These are phyloP conservation scores for Tillandsia leiboldiana DNA, from an alignment of 176 grass and related monocot genomes.

Conservation along the genomic window DNA sequence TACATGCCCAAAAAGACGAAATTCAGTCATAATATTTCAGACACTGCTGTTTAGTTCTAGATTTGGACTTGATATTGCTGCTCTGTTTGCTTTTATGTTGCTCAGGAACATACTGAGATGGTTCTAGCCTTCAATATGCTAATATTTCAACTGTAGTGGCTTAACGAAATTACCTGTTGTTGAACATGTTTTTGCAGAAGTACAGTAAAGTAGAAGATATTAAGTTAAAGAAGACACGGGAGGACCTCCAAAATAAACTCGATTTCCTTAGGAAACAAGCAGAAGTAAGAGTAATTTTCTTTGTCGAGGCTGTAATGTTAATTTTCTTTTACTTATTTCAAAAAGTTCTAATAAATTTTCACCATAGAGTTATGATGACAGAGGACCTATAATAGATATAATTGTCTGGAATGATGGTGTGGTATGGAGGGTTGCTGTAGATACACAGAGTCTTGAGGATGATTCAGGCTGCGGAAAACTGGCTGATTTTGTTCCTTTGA, in stretches of 20 bases:
- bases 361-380: conserved; percentile 81
- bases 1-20: too few relatives aligned
- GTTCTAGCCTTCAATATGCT: background rate
- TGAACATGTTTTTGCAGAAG: conserved; percentile 46
- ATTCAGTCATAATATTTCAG: too few relatives aligned
- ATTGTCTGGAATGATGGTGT: conserved; percentile 93
- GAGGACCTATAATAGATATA: conserved; percentile 79
- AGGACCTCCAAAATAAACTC: conserved; percentile 78
- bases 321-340: background rate
- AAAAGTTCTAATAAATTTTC: conserved; percentile 21
- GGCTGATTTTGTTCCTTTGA: conserved; percentile 89
- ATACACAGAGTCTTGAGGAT: conserved; percentile 71
- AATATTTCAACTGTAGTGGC: background rate
- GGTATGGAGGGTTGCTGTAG: conserved; percentile 94
- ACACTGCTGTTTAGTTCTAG: too few relatives aligned
- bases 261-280: conserved; percentile 80
- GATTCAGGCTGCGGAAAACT: conserved; percentile 55
- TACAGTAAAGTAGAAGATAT: conserved; percentile 57
- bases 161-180: background rate
- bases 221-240: conserved; percentile 53
- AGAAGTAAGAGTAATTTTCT: conserved; percentile 56
- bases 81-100: too few relatives aligned
- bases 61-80: too few relatives aligned
- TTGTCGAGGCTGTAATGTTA: background rate
- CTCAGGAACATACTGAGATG: too few relatives aligned